Percentiles rank a stretch among this genome's conserved stretches.
phyloP scores from a whole-genome alignment of 2,329 filamentous ascomycete genomes.

The Diaporthe citriasiana region DNA sequence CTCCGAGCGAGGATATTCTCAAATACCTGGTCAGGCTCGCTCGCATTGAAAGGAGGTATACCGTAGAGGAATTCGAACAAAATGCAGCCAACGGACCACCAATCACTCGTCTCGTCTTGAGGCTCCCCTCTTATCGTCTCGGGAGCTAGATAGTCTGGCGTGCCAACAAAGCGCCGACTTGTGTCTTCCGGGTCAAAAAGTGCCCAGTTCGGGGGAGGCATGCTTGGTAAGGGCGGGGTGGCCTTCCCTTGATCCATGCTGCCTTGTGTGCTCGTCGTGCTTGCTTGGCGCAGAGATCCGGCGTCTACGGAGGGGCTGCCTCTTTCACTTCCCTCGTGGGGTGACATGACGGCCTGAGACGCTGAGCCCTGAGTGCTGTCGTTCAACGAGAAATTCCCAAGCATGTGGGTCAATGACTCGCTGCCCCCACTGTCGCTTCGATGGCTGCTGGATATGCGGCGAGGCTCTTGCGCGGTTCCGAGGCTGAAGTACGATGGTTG shows the following conservation, averaged over 20 bases:
- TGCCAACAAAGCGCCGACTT: constrained; percentile 93
- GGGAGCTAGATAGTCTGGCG: constrained; percentile 95
- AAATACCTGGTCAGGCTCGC: constrained; percentile 92
- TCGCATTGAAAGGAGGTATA: constrained; percentile 92
- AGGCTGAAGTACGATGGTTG: constrained; percentile 96
- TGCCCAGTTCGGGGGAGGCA: constrained; percentile 92
- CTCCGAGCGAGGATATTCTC: constrained; percentile 92
- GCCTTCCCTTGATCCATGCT: constrained; percentile 67
- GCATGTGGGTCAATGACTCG: constrained; percentile 86
- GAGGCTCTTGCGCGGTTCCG: constrained; percentile 69
- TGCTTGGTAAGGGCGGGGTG: constrained; percentile 73
- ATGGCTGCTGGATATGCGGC: constrained; percentile 82
- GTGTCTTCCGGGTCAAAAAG: constrained; percentile 96
- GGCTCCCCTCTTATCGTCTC: constrained; percentile 96
- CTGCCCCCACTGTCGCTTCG: constrained; percentile 94
- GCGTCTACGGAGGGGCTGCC: constrained; percentile 84
- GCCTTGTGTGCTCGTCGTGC: constrained; percentile 58
- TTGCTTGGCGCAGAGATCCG: constrained; percentile 71
- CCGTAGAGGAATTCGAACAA: constrained; percentile 97
- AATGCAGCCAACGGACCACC: constrained; percentile 99
- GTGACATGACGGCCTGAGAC: constrained; percentile 66
- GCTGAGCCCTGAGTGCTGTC: constrained; percentile 64
- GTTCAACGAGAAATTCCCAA: constrained; percentile 82
- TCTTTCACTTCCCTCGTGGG: constrained; percentile 79
- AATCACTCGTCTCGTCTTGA: constrained; percentile 98